Evolutionary conservation across 176 grass and related monocot species (phyloP), one percentile per base, ranked within the genome.

Genomic region (Ensete glaucum): DNA sequence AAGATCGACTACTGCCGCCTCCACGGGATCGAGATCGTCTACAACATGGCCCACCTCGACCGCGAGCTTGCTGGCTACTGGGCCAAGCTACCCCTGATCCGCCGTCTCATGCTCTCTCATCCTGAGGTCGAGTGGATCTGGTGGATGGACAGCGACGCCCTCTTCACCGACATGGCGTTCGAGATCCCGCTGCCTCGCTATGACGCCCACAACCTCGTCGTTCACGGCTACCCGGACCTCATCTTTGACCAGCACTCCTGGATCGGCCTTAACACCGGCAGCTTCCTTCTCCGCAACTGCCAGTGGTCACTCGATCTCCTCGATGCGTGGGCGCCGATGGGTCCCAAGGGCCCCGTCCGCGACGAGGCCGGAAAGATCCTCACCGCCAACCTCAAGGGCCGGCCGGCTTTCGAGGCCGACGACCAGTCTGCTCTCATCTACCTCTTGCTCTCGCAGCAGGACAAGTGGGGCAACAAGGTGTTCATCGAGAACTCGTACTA

Each of bases 161-260:
- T 95, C n/a, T 67, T 95, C 78, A 95, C 87, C 60, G 91, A 94
- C 87, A 94, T 94, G 87, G 91, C 75, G 4, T 94, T 94, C 77
- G 83, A 85, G 71, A 80, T 90, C 70, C 91, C 91, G 2, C 76
- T 90, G 4, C 9, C 25, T 0, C 83, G 86, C 0, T 95, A 95
- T 68, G 64, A 75, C 22, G 22, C 48, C 2, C 67, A 76, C 81
- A 86, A 95, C 77, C 82, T 95, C 73, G 84, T 90, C 67, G 53
- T 90, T 23, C 85, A 88, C 24, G 72, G 88, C 58, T 75, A 95
- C 76, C 50, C 69, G 19, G 83, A 84, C 43, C 72, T 80, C 48
- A 65, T 95, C 76, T 86, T 88, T 54, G 10, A 69, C 0, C 81
- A 67, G 67, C 88, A 87, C 9, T 82, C 85, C 1, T 90, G 88